Evolutionary conservation across 805 yeast genomes (phyloP).

Genomic region (Candida saitoana): DNA sequence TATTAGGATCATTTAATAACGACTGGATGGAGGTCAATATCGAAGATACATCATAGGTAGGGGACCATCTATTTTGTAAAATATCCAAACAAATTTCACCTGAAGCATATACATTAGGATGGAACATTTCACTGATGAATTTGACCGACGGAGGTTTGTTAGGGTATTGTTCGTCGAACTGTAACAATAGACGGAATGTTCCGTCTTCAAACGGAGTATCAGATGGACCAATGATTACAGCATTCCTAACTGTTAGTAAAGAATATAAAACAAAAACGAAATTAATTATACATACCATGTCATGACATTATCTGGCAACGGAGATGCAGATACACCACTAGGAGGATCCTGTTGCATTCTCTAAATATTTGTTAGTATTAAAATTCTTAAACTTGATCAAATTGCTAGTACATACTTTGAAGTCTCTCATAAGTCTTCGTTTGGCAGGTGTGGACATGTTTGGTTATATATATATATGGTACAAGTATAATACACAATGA

Average conservation of each 20-base stretch:
- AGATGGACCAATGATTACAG: slow-evolving; percentile 94
- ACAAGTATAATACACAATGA: not conserved
- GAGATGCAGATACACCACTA: slow-evolving; percentile 96
- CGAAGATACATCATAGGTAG: slow-evolving; percentile 95
- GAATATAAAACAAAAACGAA: too few relatives aligned
- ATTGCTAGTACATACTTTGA: slow-evolving; percentile 54
- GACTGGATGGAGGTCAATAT: slow-evolving; percentile 91
- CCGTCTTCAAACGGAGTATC: slow-evolving; percentile 99
- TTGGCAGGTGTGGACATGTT: slow-evolving; percentile 97
- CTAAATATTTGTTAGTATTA: slow-evolving; percentile 24
- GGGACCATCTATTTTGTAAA: slow-evolving; percentile 96
- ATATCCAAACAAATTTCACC: slow-evolving; percentile 96
- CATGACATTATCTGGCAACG: slow-evolving; percentile 95
- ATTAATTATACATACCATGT: slow-evolving; percentile 50
- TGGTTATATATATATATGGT: not conserved
- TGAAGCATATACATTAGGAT: slow-evolving; percentile 92
- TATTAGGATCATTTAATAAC: slow-evolving; percentile 91
- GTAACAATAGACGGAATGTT: slow-evolving; percentile 78
- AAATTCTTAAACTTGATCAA: not conserved
- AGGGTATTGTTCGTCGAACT: slow-evolving; percentile 96
- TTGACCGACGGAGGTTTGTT: slow-evolving; percentile 94
- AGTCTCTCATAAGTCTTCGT: slow-evolving; percentile 97
- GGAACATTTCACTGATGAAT: slow-evolving; percentile 92
- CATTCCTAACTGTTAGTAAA: too few relatives aligned
- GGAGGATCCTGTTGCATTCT: slow-evolving; percentile 98